phyloP scores from a whole-genome alignment of 805 yeast genomes.

The Candida stauntonica region DNA sequence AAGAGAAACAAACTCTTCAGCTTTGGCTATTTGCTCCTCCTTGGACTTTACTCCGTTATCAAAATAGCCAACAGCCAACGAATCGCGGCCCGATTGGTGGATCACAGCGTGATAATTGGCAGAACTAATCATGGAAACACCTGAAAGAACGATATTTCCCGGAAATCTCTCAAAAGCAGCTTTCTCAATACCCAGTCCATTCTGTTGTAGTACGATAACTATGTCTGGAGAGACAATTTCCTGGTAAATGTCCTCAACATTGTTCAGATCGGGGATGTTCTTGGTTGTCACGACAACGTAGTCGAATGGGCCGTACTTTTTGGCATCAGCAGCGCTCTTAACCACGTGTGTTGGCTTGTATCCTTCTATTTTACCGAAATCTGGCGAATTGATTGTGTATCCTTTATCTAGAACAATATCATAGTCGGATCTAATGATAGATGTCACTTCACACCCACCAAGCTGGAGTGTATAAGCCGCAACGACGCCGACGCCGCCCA shows the following conservation, averaged over 20 bases:
- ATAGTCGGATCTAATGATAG: constrained; percentile 59
- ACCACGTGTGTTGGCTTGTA: constrained; percentile 47
- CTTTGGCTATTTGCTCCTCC: constrained; percentile 28
- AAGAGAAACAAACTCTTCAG: constrained; percentile 41
- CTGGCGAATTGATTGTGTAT: constrained; percentile 50
- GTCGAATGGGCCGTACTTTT: constrained; percentile 38
- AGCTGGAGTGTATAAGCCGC: constrained; percentile 53
- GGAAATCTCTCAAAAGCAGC: constrained; percentile 49
- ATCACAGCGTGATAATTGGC: constrained; percentile 42
- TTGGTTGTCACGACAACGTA: constrained; percentile 59
- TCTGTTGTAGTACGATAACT: constrained; percentile 52
- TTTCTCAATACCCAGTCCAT: constrained; percentile 58
- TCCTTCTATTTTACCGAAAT: constrained; percentile 46
- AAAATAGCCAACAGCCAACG: constrained; percentile 43
- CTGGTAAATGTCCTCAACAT: constrained; percentile 45
- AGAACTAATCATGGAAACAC: constrained; percentile 60
- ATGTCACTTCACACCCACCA: constrained; percentile 30
- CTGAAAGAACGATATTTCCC: constrained; percentile 47
- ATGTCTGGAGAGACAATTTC: constrained; percentile 47
- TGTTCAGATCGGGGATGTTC: constrained; percentile 59
- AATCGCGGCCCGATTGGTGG: constrained; percentile 42
- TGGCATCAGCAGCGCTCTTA: constrained; percentile 32
- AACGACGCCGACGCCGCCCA: constrained; percentile 79
- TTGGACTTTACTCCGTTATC: constrained; percentile 32
- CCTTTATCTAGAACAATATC: constrained; percentile 45